phyloP scores from a whole-genome alignment of 176 grass and related monocot species.

The Zoysia pacifica region DNA sequence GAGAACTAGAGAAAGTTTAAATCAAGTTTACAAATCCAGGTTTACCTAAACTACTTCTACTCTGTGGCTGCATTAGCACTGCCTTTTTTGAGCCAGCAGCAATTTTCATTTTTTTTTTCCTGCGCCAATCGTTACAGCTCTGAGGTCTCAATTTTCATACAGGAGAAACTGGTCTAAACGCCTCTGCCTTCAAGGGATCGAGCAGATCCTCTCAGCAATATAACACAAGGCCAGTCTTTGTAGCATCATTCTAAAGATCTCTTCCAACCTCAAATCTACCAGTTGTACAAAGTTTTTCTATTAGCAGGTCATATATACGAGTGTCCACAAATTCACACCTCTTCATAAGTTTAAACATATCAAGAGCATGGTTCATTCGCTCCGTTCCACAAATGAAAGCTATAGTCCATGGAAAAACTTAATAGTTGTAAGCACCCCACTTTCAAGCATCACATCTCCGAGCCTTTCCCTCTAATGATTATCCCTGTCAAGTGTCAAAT shows the following conservation, averaged over 20 bases:
- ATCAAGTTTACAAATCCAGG: neutral
- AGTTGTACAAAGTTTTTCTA: constrained; percentile 61
- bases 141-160: constrained; percentile 36
- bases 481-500: constrained; percentile 46
- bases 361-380: constrained; percentile 56
- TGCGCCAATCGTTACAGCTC: constrained; percentile 34
- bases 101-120: constrained; percentile 32
- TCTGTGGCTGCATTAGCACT: neutral
- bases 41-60: constrained; percentile 45
- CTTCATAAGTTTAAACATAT: constrained; percentile 67
- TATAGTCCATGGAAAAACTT: constrained; percentile 68
- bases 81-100: constrained; percentile 34
- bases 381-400: constrained; percentile 66
- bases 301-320: constrained; percentile 60
- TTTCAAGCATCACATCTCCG: constrained; percentile 59
- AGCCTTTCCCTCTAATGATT: constrained; percentile 61
- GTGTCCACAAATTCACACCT: constrained; percentile 26
- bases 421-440: constrained; percentile 38
- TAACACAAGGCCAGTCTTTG: constrained; percentile 45
- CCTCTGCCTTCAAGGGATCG: constrained; percentile 67
- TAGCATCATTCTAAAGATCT: constrained; percentile 67
- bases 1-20: neutral
- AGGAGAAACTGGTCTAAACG: constrained; percentile 49
- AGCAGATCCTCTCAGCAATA: constrained; percentile 62
- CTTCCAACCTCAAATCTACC: constrained; percentile 64